Conservation (phyloP, 352 stramenopile species). For the Nothophytophthora sp. region DNA sequence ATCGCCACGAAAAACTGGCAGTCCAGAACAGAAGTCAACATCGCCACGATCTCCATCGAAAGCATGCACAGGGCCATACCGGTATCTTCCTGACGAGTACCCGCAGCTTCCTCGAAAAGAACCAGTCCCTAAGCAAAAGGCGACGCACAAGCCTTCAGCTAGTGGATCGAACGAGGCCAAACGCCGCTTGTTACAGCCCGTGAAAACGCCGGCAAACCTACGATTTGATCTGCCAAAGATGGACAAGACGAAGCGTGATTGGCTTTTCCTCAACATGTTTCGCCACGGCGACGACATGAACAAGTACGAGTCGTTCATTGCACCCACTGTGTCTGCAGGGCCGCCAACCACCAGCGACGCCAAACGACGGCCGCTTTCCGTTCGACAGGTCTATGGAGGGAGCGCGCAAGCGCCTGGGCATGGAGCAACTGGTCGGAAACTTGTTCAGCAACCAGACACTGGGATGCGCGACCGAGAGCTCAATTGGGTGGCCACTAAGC, state of each 20-base stretch:
- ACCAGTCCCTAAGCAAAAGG: conserved; percentile 43
- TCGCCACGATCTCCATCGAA: conserved; percentile 10
- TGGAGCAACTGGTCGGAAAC: conserved; percentile 9
- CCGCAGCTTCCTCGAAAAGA: conserved; percentile 39
- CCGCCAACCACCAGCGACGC: conserved; percentile 5
- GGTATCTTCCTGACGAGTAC: conserved; percentile 27
- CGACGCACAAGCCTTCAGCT: conserved; percentile 14
- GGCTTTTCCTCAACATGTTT: conserved; percentile 84
- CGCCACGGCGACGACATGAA: conserved; percentile 58
- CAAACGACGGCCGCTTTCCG: conserved; percentile 21
- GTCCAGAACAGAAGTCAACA: conserved; percentile 1
- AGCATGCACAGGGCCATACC: conserved; percentile 1
- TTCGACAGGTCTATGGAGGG: conserved; percentile 16
- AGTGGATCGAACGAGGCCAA: conserved; percentile 15
- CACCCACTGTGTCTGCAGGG: conserved; percentile 14
- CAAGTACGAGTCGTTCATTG: conserved; percentile 73
- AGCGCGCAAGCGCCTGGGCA: conserved; percentile 3
- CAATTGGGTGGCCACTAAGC: conserved; percentile 56
- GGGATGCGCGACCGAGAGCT: conserved; percentile 40
- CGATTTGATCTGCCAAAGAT: conserved; percentile 50
- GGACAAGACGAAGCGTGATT: conserved; percentile 73
- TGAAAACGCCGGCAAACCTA: conserved; percentile 52
- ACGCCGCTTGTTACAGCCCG: conserved; percentile 39
- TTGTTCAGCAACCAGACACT: conserved; percentile 10
- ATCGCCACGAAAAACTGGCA: neutral